phyloP scores from a whole-genome alignment of 176 grass and related monocot genomes.

The Saccharum officinarum region DNA sequence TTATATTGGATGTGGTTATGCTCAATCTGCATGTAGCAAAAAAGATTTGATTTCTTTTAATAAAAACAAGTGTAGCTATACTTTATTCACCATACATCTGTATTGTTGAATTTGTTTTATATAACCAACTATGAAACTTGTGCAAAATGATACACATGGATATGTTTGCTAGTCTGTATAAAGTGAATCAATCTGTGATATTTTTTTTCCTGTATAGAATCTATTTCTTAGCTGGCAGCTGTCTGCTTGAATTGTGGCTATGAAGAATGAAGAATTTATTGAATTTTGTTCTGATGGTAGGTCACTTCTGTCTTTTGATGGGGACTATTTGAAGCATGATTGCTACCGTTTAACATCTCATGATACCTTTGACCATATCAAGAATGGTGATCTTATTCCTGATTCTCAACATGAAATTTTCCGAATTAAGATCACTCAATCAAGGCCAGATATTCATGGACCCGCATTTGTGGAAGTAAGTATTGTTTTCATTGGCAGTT shows the following conservation, averaged over 20 bases:
- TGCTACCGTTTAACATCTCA: conserved; percentile 40
- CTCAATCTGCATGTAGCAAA: neutral
- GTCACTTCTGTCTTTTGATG: conserved; percentile 92
- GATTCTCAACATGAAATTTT: conserved; percentile 69
- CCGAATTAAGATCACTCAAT: conserved; percentile 59
- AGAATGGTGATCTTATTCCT: conserved; percentile 32
- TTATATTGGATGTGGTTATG: neutral
- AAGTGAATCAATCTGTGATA: conserved; percentile 13
- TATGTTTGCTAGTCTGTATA: conserved; percentile 4
- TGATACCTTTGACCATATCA: conserved; percentile 21
- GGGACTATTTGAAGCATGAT: conserved; percentile 79
- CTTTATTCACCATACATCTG: neutral
- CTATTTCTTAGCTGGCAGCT: neutral
- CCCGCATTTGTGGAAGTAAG: conserved; percentile 97
- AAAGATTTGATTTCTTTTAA: neutral
- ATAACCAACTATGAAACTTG: neutral
- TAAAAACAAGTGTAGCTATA: neutral
- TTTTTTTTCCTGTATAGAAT: neutral
- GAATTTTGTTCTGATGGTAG: conserved; percentile 54
- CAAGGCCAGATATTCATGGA: conserved; percentile 54
- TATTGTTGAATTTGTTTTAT: conserved; percentile 6
- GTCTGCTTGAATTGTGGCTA: neutral
- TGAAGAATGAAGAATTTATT: neutral
- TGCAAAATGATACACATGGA: neutral
- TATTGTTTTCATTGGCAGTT: neutral